Evolutionary conservation across 345 rosid species (phyloP), one percentile per base, ranked within the genome.

Genomic region (Bruguiera parviflora): DNA sequence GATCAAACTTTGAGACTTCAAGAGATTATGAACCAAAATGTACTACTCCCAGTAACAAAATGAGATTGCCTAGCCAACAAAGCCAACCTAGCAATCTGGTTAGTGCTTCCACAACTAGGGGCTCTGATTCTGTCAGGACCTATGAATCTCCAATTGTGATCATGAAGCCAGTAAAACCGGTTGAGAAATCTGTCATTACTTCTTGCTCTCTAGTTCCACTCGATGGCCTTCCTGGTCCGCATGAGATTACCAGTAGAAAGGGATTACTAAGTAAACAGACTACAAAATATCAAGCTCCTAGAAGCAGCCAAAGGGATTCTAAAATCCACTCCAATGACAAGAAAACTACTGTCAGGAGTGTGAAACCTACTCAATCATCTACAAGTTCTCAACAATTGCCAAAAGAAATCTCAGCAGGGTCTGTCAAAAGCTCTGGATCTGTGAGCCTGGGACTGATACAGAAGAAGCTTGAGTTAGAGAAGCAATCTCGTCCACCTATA

Each of bases 81-180:
- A 79, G 72, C 63, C 63, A 33, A 18, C 79, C 53, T 35, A 68
- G 70, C 27, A 76, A 72, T 69, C 64, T 67, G 32, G 73, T 57
- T 61, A 75, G 61, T 76, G 61, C 80, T 72, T 72, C 87, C 61
- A 65, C 71, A 64, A 47, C 58, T 2, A 77, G 78, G 65, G 81
- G 68, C 64, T 75, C 76, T 1, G 71, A 84, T 71, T 83, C 86
- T 77, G 71, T 67, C 9, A 80, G 77, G 79, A 73, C 77, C 4
- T 88, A 73, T 79, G 95, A 91, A 64, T 94, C 97, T 49, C 96
- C 96, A 43, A 94, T 94, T 35, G 97, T 94, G 78, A 91, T 94
- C 69, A 94, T 94, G 95, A 94, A 94, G 81, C 96, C 97, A 25
- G 91, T 92, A 64, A 94, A 89, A 77, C 89, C 83, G 46, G 83